Conservation (phyloP, 352 stramenopile genomes). For the Pythium plurisporium region DNA sequence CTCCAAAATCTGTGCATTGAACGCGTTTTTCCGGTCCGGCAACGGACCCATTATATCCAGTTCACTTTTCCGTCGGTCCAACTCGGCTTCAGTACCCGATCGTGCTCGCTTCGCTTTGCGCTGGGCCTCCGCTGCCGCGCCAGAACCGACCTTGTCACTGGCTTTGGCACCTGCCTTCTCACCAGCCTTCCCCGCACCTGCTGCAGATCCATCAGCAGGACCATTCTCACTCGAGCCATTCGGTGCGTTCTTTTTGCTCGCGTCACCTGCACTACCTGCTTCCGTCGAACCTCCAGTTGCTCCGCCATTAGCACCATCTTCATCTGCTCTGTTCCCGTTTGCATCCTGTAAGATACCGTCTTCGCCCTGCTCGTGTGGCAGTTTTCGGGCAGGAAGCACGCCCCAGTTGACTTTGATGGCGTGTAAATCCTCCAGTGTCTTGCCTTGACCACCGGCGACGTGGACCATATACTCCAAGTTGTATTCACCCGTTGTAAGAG, state of each 20-base stretch:
- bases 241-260: slow-evolving; percentile 22
- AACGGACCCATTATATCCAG: slow-evolving; percentile 55
- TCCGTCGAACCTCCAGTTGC: slow-evolving; percentile 7
- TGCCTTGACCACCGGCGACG: slow-evolving; percentile 29
- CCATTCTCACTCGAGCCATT: slow-evolving; percentile 19
- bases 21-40: slow-evolving; percentile 62
- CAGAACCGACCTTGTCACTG: slow-evolving; percentile 19
- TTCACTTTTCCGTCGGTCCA: slow-evolving; percentile 45
- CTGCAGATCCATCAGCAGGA: slow-evolving; percentile 3
- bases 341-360: slow-evolving; percentile 15
- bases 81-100: slow-evolving; percentile 26
- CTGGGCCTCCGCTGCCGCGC: slow-evolving; percentile 15
- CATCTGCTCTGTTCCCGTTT: slow-evolving; percentile 27
- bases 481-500: slow-evolving; percentile 58
- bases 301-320: slow-evolving; percentile 14
- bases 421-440: slow-evolving; percentile 62
- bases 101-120: slow-evolving; percentile 63
- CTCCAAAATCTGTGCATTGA: slow-evolving; percentile 71
- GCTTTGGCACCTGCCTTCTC: slow-evolving; percentile 29
- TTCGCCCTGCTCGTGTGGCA: slow-evolving; percentile 29
- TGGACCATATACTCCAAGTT: slow-evolving; percentile 75
- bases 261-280: background rate
- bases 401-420: slow-evolving; percentile 67
- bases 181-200: slow-evolving; percentile 34
- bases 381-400: slow-evolving; percentile 54